Evolutionary conservation across 2,329 filamentous ascomycete species (phyloP).

Genomic region (Ophiosphaerella korrae): DNA sequence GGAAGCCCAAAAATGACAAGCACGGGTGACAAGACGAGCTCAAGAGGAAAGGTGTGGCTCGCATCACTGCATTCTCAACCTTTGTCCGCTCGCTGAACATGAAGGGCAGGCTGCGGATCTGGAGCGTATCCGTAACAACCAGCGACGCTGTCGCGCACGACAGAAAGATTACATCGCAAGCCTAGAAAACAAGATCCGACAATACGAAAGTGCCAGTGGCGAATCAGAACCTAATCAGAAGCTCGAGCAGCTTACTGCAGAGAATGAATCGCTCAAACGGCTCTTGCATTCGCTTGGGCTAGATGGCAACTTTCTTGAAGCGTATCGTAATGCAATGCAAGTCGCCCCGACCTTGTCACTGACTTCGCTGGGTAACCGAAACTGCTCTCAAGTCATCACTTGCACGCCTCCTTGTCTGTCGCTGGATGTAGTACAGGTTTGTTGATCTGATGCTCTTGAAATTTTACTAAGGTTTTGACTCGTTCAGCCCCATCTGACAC

Average conservation of each 20-base stretch:
- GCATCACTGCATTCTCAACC: too few relatives aligned
- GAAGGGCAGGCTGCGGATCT: conserved; percentile 5
- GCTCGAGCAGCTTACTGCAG: conserved; percentile 4
- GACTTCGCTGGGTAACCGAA: too few relatives aligned
- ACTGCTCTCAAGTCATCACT: neutral
- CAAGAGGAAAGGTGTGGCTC: too few relatives aligned
- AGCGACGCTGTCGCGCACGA: conserved; percentile 17
- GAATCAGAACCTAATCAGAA: neutral
- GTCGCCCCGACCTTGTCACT: too few relatives aligned
- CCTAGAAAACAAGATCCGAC: conserved; percentile 13
- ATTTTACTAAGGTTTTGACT: neutral
- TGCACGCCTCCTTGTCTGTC: neutral
- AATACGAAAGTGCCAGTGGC: conserved; percentile 3
- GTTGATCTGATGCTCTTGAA: neutral
- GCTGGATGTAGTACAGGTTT: neutral
- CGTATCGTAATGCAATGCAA: conserved; percentile 6
- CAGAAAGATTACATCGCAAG: conserved; percentile 14
- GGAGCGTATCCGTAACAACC: conserved; percentile 21
- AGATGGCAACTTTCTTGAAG: conserved; percentile 6
- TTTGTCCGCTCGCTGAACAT: neutral
- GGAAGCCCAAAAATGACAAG: too few relatives aligned
- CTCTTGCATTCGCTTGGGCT: conserved; percentile 15
- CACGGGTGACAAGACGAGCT: too few relatives aligned
- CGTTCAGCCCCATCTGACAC: too few relatives aligned
- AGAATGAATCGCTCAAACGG: conserved; percentile 11